These are phyloP conservation scores for Chytridiales sp. DNA, from an alignment of 371 early-diverging fungal species.

Conservation along the genomic window DNA sequence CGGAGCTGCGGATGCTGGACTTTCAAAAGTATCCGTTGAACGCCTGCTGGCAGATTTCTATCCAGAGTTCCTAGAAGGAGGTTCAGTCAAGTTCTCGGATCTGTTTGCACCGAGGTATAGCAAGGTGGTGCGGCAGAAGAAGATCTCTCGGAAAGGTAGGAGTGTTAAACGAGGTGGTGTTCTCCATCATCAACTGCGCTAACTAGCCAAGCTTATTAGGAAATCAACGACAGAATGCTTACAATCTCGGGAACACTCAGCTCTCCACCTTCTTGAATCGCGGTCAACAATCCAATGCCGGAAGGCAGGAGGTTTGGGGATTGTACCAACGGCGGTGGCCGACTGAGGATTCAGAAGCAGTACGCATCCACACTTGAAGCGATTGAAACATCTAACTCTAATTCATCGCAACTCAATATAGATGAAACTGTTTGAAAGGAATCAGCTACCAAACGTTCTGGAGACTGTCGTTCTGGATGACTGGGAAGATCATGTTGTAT, in stretches of 20 bases:
- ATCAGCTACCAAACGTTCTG: conserved; percentile 19
- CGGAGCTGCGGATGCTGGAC: neutral
- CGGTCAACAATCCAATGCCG: too few relatives aligned
- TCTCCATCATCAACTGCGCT: too few relatives aligned
- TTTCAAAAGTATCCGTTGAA: conserved; percentile 37
- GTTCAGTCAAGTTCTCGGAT: conserved; percentile 66
- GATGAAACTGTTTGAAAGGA: neutral
- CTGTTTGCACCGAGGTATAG: conserved; percentile 49
- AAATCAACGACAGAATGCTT: neutral
- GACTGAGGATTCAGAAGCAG: conserved; percentile 43
- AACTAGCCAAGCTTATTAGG: neutral
- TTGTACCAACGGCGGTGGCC: conserved; percentile 34
- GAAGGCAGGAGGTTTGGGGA: conserved; percentile 47
- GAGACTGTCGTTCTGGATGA: conserved; percentile 64
- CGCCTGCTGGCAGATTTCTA: conserved; percentile 50
- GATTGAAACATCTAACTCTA: neutral
- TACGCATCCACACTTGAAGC: conserved; percentile 8
- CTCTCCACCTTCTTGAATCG: too few relatives aligned
- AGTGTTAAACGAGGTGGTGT: neutral
- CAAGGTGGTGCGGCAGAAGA: conserved; percentile 33
- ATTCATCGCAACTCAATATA: neutral
- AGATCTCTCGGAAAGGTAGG: conserved; percentile 22
- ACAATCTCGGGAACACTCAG: conserved; percentile 44
- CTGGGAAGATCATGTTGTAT: conserved; percentile 84
- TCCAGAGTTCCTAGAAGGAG: conserved; percentile 64